Percentiles rank a stretch among this genome's conserved stretches.
These are phyloP conservation scores for Bacidia gigantensis DNA, from an alignment of 495 filamentous ascomycete genomes.

Conservation along the genomic window DNA sequence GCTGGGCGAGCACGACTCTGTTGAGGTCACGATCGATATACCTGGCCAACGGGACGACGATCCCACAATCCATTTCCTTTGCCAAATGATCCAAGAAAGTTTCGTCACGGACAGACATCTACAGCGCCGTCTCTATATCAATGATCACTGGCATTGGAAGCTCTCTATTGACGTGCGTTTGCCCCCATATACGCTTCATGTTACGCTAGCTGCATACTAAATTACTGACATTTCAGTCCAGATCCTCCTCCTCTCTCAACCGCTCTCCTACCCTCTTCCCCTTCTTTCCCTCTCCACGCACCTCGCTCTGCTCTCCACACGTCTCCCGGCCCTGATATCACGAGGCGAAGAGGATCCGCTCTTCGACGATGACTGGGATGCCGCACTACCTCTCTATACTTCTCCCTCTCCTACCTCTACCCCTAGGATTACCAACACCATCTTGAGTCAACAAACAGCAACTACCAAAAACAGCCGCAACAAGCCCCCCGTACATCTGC, in stretches of 20 bases:
- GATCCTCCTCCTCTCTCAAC: slow-evolving; percentile 88
- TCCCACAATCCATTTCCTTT: slow-evolving; percentile 71
- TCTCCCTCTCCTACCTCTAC: too few species aligned
- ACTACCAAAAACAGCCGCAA: not conserved
- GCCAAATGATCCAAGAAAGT: slow-evolving; percentile 77
- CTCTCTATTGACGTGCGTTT: slow-evolving; percentile 79
- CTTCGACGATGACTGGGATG: slow-evolving; percentile 97
- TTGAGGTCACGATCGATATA: slow-evolving; percentile 25
- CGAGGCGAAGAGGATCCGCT: slow-evolving; percentile 87
- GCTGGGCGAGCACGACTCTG: not conserved
- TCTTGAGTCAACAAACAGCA: too few species aligned
- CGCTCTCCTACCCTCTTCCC: slow-evolving; percentile 71
- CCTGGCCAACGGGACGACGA: slow-evolving; percentile 61
- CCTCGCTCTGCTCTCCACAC: slow-evolving; percentile 82
- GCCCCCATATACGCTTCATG: slow-evolving; percentile 4
- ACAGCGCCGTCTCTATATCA: slow-evolving; percentile 63
- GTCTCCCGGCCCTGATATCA: slow-evolving; percentile 70
- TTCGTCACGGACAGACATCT: slow-evolving; percentile 63
- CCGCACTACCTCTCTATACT: slow-evolving; percentile 65
- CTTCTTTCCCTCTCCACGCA: slow-evolving; percentile 87
- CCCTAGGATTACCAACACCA: too few species aligned
- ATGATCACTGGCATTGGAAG: slow-evolving; percentile 86
- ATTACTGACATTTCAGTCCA: slow-evolving; percentile 21
- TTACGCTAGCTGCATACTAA: not conserved
- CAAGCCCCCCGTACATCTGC: slow-evolving; percentile 70